A percentile compares a stretch with the other conserved stretches of the same genome.
Evolutionary conservation across 1,139 yeast species (phyloP).

Genomic region (Yarrowia galli): DNA sequence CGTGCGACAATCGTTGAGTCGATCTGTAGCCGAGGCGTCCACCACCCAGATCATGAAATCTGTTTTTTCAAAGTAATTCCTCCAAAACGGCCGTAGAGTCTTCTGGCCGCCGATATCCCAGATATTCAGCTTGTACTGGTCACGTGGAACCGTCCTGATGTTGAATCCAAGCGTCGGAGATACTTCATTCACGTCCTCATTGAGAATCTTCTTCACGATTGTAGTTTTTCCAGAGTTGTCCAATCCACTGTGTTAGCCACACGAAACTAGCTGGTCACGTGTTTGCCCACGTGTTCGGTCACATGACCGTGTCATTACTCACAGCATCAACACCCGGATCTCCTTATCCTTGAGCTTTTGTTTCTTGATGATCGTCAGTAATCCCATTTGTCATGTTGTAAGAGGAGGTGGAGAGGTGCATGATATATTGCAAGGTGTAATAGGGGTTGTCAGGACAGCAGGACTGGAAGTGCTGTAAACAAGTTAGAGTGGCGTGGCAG

Average conservation of each 20-base stretch:
- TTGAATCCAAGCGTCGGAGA: conserved; percentile 73
- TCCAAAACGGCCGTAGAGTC: conserved; percentile 83
- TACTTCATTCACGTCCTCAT: conserved; percentile 55
- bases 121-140: conserved; percentile 53
- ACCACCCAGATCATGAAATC: conserved; percentile 93
- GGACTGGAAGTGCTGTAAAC: too few relatives aligned
- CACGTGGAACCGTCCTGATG: conserved; percentile 58
- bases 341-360: conserved; percentile 83
- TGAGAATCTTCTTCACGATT: conserved; percentile 61
- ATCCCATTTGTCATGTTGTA: conserved; percentile 67
- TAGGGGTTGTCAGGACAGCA: too few relatives aligned
- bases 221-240: conserved; percentile 92
- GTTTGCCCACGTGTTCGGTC: too few relatives aligned
- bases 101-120: conserved; percentile 93
- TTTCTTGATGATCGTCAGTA: conserved; percentile 78
- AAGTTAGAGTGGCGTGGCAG: too few relatives aligned
- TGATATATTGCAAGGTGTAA: too few relatives aligned
- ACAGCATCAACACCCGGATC: conserved; percentile 71
- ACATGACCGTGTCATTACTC: too few relatives aligned
- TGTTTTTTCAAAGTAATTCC: conserved; percentile 86
- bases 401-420: not conserved
- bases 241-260: conserved; percentile 59
- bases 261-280: too few relatives aligned
- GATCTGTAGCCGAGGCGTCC: conserved; percentile 67
- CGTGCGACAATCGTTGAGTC: conserved; percentile 67